phyloP scores from a whole-genome alignment of 2,329 filamentous ascomycete genomes.

The Alternaria dauci region DNA sequence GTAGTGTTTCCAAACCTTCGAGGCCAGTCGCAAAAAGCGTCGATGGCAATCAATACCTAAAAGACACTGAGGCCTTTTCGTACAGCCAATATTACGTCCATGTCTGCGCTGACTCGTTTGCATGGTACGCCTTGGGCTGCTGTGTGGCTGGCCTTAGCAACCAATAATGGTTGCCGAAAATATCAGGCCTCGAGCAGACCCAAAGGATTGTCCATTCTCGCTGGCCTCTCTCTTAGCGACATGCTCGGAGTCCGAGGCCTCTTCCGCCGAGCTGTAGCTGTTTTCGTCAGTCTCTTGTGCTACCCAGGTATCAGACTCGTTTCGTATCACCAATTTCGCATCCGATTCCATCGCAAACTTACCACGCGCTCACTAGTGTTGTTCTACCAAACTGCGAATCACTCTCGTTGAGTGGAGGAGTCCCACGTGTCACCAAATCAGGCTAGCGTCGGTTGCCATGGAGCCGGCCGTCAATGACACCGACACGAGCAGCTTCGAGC shows the following conservation, averaged over 20 bases:
- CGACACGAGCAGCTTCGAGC: conserved; percentile 7
- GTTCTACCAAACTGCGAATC: not conserved
- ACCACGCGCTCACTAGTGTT: not conserved
- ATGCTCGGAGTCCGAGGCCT: not conserved
- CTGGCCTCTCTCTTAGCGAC: not conserved
- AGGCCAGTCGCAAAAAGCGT: not conserved
- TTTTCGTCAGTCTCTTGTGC: not conserved
- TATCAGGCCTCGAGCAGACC: not conserved
- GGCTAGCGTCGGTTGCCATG: not conserved
- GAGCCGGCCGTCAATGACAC: not conserved
- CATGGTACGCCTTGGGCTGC: not conserved
- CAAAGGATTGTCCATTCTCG: too few species aligned
- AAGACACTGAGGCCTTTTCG: not conserved
- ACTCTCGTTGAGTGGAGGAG: not conserved
- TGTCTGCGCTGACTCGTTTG: not conserved
- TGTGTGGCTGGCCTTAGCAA: not conserved
- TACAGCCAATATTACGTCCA: not conserved
- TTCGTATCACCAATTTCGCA: not conserved
- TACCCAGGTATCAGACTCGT: not conserved
- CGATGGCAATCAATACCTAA: not conserved
- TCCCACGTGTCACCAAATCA: not conserved
- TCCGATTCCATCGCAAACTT: not conserved
- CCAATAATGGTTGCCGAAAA: not conserved
- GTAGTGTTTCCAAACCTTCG: not conserved
- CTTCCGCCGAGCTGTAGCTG: not conserved